Evolutionary conservation across 2,329 filamentous ascomycete genomes (phyloP).

Genomic region (Neonectria neomacrospora): DNA sequence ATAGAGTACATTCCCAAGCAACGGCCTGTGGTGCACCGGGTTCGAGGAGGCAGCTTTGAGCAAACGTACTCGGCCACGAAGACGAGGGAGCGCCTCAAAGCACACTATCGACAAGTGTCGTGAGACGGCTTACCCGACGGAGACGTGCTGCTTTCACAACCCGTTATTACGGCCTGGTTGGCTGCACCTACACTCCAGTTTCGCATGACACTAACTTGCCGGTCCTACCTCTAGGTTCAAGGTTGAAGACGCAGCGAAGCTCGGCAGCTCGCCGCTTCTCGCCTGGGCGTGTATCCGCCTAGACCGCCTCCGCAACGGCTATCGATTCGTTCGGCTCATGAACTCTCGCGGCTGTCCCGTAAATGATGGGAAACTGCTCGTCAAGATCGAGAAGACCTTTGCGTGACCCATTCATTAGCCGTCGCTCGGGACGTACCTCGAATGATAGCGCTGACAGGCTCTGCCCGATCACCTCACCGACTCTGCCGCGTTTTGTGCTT

Average conservation of each 20-base stretch:
- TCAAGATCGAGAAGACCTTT: slow-evolving; percentile 62
- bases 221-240: slow-evolving; percentile 57
- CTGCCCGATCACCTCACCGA: slow-evolving; percentile 14
- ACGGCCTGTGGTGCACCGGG: neutral
- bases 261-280: slow-evolving; percentile 53
- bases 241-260: slow-evolving; percentile 59
- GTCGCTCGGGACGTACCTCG: neutral
- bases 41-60: neutral
- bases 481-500: slow-evolving; percentile 2
- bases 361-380: slow-evolving; percentile 60
- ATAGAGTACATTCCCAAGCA: neutral
- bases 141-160: neutral
- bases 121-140: neutral
- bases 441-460: neutral
- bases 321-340: slow-evolving; percentile 64
- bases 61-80: neutral
- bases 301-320: slow-evolving; percentile 65
- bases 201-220: slow-evolving; percentile 34
- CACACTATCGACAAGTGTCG: slow-evolving; percentile 10
- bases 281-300: slow-evolving; percentile 70
- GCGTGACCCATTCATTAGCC: slow-evolving; percentile 39
- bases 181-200: slow-evolving; percentile 21
- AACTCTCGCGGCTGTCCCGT: slow-evolving; percentile 58
- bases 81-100: neutral
- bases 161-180: slow-evolving; percentile 11